Evolutionary conservation across 306 rosid genomes (phyloP), one percentile per base, ranked within the genome.

Genomic region (Quercus berberidifolia): DNA sequence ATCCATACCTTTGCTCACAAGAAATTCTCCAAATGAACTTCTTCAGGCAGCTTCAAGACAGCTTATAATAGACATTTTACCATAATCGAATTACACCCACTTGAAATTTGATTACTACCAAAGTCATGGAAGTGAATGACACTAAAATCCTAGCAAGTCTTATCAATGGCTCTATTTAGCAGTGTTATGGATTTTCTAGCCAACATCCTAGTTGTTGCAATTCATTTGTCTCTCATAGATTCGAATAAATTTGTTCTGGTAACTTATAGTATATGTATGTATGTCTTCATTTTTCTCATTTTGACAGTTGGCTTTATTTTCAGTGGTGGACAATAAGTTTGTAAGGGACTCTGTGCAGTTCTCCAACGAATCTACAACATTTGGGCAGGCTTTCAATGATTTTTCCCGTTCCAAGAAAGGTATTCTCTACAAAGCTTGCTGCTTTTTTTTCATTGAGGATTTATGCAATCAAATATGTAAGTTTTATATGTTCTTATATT

Each of bases 251-350:
- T 28, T 64, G 43, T 62, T 30, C 23, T 69, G 76, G 58, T 74
- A 59, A 76, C 41, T 10, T 76, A 6, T 56, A 33, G 51, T 35
- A 26, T 69, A 54, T 60, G 35, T 71, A 60, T 20, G 62, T 72
- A 67, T 62, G 19, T 41, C 46, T 41, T 41, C 71, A 67, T 74
- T 78, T 76, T 77, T 82, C 78, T 80, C 26, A 76, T 77, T 76
- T 73, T 69, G 49, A 6, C 78, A 70, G 20, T 68, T 78, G 41
- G 55, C 35, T 83, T 55, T 78, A 28, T 79, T 76, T 67, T 80
- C 92, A 95, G 97, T 95, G 82, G 94, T 83, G 68, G 94, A 83
- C 23, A 58, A 95, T 82, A 91, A 95, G 90, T 95, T 95, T 75
- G 96, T 95, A 71, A 91, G 85, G 82, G 99, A 95, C 9, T 60